Conservation (phyloP, 345 rosid genomes). For the Balakata baccata region DNA sequence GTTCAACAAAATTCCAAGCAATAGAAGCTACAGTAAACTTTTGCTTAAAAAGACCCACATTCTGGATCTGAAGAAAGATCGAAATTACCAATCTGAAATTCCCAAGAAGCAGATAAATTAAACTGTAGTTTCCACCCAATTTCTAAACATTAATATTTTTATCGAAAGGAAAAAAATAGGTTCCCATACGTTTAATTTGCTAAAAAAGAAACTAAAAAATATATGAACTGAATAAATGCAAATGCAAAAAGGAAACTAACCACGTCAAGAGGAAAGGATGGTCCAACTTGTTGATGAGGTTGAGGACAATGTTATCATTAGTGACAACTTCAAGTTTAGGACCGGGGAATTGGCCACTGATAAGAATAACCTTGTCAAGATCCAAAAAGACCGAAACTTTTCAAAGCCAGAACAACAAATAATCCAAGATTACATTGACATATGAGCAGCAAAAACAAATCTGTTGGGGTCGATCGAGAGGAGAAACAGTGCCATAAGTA, state of each 20-base stretch:
- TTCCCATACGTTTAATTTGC: not conserved
- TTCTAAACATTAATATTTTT: not conserved
- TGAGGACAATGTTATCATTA: slow-evolving; percentile 83
- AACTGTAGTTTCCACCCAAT: not conserved
- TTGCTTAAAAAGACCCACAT: not conserved
- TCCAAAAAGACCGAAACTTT: not conserved
- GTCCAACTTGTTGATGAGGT: slow-evolving; percentile 88
- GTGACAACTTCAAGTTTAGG: slow-evolving; percentile 90
- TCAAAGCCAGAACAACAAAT: not conserved
- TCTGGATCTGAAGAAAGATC: not conserved
- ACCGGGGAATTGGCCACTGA: slow-evolving; percentile 97
- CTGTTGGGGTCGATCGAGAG: slow-evolving; percentile 75
- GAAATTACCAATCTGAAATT: not conserved
- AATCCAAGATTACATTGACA: not conserved
- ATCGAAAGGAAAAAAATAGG: not conserved
- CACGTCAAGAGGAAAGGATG: slow-evolving; percentile 93
- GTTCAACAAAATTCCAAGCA: not conserved
- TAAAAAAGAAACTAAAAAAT: not conserved
- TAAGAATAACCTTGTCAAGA: slow-evolving; percentile 68
- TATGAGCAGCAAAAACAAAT: slow-evolving; percentile 31
- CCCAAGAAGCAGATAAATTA: not conserved
- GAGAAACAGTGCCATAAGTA: slow-evolving; percentile 71
- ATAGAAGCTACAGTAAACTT: not conserved
- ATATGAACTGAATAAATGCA: not conserved
- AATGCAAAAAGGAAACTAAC: slow-evolving; percentile 38